Conservation (phyloP, 2,329 filamentous ascomycete species). For the Fusarium pseudoanthophilum region DNA sequence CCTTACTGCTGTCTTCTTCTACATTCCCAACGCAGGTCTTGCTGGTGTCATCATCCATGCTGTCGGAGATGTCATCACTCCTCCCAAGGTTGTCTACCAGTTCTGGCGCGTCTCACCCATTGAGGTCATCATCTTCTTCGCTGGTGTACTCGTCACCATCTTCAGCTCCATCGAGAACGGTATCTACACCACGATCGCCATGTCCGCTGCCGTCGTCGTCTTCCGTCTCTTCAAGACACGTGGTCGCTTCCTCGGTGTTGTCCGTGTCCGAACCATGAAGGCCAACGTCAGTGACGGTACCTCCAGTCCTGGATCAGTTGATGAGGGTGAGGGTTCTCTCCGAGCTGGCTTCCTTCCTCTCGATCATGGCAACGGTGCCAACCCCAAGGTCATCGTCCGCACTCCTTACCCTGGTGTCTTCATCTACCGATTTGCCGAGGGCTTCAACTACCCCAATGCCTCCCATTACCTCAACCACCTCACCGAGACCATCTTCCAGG, state of each 20-base stretch:
- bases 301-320: conserved; percentile 47
- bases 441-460: conserved; percentile 67
- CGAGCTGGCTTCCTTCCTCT: conserved; percentile 60
- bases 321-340: conserved; percentile 58
- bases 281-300: conserved; percentile 72
- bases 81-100: conserved; percentile 84
- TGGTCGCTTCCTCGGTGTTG: conserved; percentile 81
- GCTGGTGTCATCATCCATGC: conserved; percentile 91
- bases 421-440: conserved; percentile 65
- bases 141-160: conserved; percentile 83
- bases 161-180: conserved; percentile 86
- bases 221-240: conserved; percentile 82
- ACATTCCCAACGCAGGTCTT: conserved; percentile 81
- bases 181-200: conserved; percentile 81
- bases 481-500: conserved; percentile 56
- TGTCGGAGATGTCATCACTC: conserved; percentile 85
- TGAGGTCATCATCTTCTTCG: conserved; percentile 86
- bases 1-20: conserved; percentile 85
- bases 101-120: conserved; percentile 88
- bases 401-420: conserved; percentile 64
- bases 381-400: conserved; percentile 58
- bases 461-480: conserved; percentile 62
- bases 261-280: conserved; percentile 86
- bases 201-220: conserved; percentile 76
- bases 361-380: conserved; percentile 62